Evolutionary conservation across 83 land plant species (phyloP).

Genomic region (Isoetes engelmannii): DNA sequence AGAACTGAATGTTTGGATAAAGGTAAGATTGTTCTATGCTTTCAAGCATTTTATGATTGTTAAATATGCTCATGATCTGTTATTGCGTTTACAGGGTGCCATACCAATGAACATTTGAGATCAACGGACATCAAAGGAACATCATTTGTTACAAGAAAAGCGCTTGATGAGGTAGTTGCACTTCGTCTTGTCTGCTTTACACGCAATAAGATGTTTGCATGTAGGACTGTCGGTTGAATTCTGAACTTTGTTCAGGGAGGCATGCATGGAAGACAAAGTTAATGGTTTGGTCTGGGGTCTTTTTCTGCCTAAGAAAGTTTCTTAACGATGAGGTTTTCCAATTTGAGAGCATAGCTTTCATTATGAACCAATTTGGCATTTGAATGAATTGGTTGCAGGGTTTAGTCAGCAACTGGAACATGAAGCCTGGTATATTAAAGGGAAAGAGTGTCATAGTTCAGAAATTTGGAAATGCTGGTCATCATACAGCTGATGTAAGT

Average conservation of each 20-base stretch:
- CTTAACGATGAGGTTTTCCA: slow-evolving; percentile 27
- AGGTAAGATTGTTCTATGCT: too few relatives aligned
- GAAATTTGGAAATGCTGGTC: slow-evolving; percentile 40
- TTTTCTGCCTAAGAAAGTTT: slow-evolving; percentile 37
- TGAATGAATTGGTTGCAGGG: slow-evolving; percentile 10
- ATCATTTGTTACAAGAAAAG: slow-evolving; percentile 40
- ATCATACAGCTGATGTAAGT: slow-evolving; percentile 33
- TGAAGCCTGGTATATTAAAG: slow-evolving; percentile 29
- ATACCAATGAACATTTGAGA: slow-evolving; percentile 34
- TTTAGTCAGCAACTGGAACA: slow-evolving; percentile 16
- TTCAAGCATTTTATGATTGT: too few relatives aligned
- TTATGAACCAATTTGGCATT: neutral
- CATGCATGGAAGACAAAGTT: slow-evolving; percentile 38
- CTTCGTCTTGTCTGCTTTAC: neutral
- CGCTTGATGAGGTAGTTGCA: slow-evolving; percentile 30
- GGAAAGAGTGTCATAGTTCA: slow-evolving; percentile 35
- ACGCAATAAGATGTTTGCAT: neutral
- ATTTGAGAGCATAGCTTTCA: neutral
- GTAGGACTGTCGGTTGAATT: neutral
- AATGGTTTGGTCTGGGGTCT: slow-evolving; percentile 41
- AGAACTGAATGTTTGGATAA: too few relatives aligned
- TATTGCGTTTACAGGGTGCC: slow-evolving; percentile 14
- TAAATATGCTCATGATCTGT: neutral
- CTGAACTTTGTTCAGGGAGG: slow-evolving; percentile 20
- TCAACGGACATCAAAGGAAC: slow-evolving; percentile 35